Evolutionary conservation across 1,139 yeast species (phyloP), one percentile per base, ranked within the genome.

Genomic region (Lizanozyma gosingica): DNA sequence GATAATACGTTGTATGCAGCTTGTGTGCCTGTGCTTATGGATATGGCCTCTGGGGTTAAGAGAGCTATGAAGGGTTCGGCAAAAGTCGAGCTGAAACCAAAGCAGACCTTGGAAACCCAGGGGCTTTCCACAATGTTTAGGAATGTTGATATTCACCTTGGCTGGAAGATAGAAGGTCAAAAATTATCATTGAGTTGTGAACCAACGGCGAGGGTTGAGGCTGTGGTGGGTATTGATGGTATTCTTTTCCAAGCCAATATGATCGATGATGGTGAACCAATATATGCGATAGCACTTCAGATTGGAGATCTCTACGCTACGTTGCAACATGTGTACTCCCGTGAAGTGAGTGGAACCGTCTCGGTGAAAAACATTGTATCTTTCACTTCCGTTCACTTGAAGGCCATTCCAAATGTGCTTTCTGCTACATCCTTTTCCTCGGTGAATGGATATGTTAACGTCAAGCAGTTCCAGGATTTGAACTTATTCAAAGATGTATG

Each of bases 181-280:
- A 76, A 74, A 39, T 57, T 92, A 27, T 75, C 84, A 3, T 65
- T 92, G 40, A 83, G 95, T 49, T 92, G 97, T 67, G 92, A 85
- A 47, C 97, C 98, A 0, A 80, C 82, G 14, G 97, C 97, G 0
- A 86, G 85, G 54, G 94, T 92, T 1, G 90, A 88, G 33, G 94
- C 97, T 0, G 75, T 84, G 27, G 82, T 87, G 17, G 83, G 86
- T 2, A 67, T 83, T 34, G 83, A 80, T 29, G 80, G 82, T 0
- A 75, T 85, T 27, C 72, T 67, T 35, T 53, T 84, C 33, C 78
- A 78, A 41, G 49, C 83, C 14, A 76, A 76, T 40, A 73, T 90
- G 0, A 75, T 76, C 27, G 67, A 67, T 3, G 56, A 57, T 3
- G 66, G 65, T 9, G 53, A 56, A 1, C 53, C 76, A 3, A 62